A percentile compares a stretch with the other conserved stretches of the same genome.
phyloP scores from a whole-genome alignment of 371 early-diverging fungal genomes.

The Conidiobolus incongruus region DNA sequence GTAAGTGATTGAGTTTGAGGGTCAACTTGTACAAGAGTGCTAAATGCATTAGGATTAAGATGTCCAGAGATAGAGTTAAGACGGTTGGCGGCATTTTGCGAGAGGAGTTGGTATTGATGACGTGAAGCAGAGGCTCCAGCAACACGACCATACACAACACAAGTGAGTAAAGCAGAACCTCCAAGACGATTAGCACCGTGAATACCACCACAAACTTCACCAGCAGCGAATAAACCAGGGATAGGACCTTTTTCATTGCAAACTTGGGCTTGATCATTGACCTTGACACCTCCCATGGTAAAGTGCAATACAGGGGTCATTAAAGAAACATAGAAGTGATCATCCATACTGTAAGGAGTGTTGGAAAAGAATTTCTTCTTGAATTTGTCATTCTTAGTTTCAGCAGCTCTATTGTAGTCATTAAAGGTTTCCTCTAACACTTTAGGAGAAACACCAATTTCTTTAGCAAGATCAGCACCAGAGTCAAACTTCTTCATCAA shows the following conservation, averaged over 20 bases:
- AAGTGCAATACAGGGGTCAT: slow-evolving; percentile 89
- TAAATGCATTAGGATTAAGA: slow-evolving; percentile 25
- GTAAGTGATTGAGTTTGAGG: slow-evolving; percentile 27
- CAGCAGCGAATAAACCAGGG: slow-evolving; percentile 78
- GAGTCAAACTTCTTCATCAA: slow-evolving; percentile 57
- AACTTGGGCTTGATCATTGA: slow-evolving; percentile 55
- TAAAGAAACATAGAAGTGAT: slow-evolving; percentile 59
- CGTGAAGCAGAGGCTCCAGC: slow-evolving; percentile 58
- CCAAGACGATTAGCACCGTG: slow-evolving; percentile 74
- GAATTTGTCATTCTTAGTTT: slow-evolving; percentile 51
- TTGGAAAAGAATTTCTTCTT: slow-evolving; percentile 85
- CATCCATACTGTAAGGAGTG: slow-evolving; percentile 40
- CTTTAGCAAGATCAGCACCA: slow-evolving; percentile 56
- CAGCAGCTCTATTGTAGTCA: slow-evolving; percentile 58
- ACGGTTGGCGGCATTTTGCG: slow-evolving; percentile 31
- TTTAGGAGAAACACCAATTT: slow-evolving; percentile 43
- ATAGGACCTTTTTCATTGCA: slow-evolving; percentile 23
- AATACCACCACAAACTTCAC: slow-evolving; percentile 72
- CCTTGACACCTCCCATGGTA: slow-evolving; percentile 92
- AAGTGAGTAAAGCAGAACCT: slow-evolving; percentile 73
- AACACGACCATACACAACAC: slow-evolving; percentile 91
- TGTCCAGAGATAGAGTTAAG: slow-evolving; percentile 47
- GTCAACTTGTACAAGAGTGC: slow-evolving; percentile 19
- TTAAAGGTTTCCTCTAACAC: slow-evolving; percentile 52
- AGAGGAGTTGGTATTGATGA: slow-evolving; percentile 30